Conservation (phyloP, 1,139 yeast genomes). For the Hemisphaericaspora xylofermentans region DNA sequence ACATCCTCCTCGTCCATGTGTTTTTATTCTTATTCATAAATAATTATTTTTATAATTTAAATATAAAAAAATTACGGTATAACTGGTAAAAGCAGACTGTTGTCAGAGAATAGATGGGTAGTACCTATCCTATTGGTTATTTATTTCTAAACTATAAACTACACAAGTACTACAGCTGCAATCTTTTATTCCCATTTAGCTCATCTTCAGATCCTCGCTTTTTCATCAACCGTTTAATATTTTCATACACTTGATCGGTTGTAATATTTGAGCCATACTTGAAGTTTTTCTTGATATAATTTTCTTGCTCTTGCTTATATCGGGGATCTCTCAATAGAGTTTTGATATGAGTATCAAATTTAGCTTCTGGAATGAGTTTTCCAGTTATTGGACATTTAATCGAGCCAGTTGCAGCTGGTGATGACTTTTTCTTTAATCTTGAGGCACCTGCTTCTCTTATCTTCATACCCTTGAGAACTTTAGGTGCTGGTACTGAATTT, state of each 20-base stretch:
- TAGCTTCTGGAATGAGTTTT: constrained; percentile 63
- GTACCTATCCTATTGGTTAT: neutral
- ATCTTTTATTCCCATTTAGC: constrained; percentile 6
- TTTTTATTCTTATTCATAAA: constrained; percentile 5
- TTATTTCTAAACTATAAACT: neutral
- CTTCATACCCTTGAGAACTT: constrained; percentile 52
- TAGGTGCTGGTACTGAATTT: constrained; percentile 20
- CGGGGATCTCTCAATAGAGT: constrained; percentile 77
- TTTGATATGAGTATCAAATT: constrained; percentile 73
- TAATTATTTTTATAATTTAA: constrained; percentile 4
- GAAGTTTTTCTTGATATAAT: constrained; percentile 62
- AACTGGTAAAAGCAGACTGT: neutral
- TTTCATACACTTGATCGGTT: constrained; percentile 69
- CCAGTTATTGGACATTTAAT: constrained; percentile 77
- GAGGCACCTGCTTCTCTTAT: constrained; percentile 70
- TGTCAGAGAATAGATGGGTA: too few species aligned
- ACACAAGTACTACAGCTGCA: neutral
- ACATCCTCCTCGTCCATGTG: constrained; percentile 3
- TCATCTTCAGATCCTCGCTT: constrained; percentile 20
- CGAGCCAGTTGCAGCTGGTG: constrained; percentile 28
- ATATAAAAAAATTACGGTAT: constrained; percentile 8
- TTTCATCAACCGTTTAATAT: constrained; percentile 63
- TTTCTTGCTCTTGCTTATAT: constrained; percentile 68
- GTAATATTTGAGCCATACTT: constrained; percentile 60
- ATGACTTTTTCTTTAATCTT: constrained; percentile 39